A percentile compares a stretch with the other conserved stretches of the same genome.
Evolutionary conservation across 2,329 filamentous ascomycete species (phyloP).

Genomic region (Didymosphaeria variabile): DNA sequence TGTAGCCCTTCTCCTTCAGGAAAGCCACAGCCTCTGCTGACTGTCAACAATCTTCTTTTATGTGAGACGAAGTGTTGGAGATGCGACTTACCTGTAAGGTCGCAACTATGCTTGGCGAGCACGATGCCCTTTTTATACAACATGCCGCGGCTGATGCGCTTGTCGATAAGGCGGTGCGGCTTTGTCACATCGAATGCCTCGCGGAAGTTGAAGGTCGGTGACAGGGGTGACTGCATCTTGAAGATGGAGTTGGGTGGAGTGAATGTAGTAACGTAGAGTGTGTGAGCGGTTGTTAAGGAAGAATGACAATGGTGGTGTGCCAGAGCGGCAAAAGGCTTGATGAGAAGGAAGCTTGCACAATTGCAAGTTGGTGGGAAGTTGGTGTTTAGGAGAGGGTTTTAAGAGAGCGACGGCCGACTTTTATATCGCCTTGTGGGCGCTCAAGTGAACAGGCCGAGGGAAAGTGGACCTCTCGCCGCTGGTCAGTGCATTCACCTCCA

Average conservation of each 20-base stretch:
- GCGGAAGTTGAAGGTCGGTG: background rate
- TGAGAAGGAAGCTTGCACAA: background rate
- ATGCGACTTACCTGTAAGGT: conserved; percentile 39
- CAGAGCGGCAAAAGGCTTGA: background rate
- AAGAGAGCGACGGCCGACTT: conserved; percentile 4
- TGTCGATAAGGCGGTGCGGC: conserved; percentile 14
- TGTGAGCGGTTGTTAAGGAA: background rate
- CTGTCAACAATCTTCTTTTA: background rate
- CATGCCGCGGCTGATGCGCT: conserved; percentile 19
- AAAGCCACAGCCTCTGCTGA: conserved; percentile 40
- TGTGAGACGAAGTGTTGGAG: no score
- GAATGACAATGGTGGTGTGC: background rate
- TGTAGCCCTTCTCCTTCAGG: conserved; percentile 38
- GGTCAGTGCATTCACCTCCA: conserved; percentile 6
- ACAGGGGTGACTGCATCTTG: background rate
- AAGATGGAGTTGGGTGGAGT: background rate
- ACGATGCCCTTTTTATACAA: conserved; percentile 44
- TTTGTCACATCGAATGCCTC: background rate
- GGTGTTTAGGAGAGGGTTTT: background rate
- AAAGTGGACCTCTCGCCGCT: background rate
- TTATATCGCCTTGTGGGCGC: background rate
- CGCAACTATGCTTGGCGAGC: conserved; percentile 45
- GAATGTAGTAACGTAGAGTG: background rate
- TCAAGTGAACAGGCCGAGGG: background rate
- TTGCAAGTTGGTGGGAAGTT: background rate